phyloP scores from a whole-genome alignment of 176 grass and related monocot species.

The Microstegium vimineum region DNA sequence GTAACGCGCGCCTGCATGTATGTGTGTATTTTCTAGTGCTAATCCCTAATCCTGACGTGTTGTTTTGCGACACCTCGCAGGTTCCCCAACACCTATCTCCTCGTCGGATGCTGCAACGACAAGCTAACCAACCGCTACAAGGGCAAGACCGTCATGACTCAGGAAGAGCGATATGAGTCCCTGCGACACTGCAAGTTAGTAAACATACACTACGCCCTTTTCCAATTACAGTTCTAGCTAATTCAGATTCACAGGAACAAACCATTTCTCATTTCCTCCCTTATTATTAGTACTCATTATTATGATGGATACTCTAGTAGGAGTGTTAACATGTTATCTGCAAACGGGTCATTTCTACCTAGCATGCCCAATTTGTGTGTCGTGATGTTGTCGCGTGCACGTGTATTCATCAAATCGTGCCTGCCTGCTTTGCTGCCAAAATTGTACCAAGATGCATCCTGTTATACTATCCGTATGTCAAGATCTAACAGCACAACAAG shows the following conservation, averaged over 20 bases:
- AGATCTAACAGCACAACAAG: neutral
- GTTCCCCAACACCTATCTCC: slow-evolving; percentile 92
- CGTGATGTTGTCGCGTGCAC: neutral
- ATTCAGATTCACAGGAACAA: neutral
- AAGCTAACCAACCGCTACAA: slow-evolving; percentile 78
- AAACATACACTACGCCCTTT: neutral
- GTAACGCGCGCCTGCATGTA: too few relatives aligned
- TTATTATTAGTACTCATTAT: neutral
- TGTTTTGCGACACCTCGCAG: slow-evolving; percentile 23
- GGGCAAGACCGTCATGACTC: slow-evolving; percentile 96
- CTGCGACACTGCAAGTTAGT: slow-evolving; percentile 95
- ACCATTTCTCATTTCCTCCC: neutral
- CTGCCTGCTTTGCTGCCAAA: neutral
- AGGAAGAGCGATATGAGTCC: slow-evolving; percentile 89
- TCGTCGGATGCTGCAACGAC: slow-evolving; percentile 91
- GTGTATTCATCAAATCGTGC: neutral
- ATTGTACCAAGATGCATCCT: neutral
- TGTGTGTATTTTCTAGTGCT: too few relatives aligned
- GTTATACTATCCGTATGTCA: neutral
- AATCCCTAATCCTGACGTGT: neutral
- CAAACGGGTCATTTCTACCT: neutral
- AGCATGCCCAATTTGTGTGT: neutral
- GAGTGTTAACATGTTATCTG: neutral
- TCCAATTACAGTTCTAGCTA: too few relatives aligned
- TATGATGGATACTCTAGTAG: neutral